phyloP scores from a whole-genome alignment of 257 asterid genomes.

The Ehretia macrophylla region DNA sequence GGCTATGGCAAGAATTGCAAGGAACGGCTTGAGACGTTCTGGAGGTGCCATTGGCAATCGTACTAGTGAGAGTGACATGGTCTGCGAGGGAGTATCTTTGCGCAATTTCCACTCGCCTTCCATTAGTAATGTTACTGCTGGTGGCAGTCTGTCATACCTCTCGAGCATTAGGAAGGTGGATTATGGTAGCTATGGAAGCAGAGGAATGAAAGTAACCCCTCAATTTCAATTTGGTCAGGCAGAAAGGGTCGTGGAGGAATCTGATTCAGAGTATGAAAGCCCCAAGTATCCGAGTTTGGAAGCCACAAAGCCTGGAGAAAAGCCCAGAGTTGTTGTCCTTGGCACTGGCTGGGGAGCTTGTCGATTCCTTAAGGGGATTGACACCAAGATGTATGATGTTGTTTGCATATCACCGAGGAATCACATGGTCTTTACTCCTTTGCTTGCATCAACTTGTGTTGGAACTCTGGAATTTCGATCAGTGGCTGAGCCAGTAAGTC shows the following conservation, averaged over 20 bases:
- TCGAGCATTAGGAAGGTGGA: conserved; percentile 24
- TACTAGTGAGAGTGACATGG: conserved; percentile 19
- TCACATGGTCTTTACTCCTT: conserved; percentile 95
- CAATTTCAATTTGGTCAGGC: conserved; percentile 48
- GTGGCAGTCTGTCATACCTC: conserved; percentile 23
- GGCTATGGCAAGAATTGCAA: conserved; percentile 76
- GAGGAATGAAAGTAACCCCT: conserved; percentile 61
- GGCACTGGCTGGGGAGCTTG: conserved; percentile 99
- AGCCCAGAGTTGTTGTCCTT: conserved; percentile 92
- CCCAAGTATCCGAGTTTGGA: conserved; percentile 67
- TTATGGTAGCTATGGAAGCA: conserved; percentile 29
- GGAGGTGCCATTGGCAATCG: conserved; percentile 34
- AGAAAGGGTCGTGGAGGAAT: conserved; percentile 38
- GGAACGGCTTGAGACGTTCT: conserved; percentile 49
- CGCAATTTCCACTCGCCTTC: conserved; percentile 19
- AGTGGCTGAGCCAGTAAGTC: conserved; percentile 87
- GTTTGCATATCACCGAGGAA: conserved; percentile 94
- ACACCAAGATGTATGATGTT: conserved; percentile 67
- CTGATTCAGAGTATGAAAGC: conserved; percentile 55
- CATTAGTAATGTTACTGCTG: conserved; percentile 13
- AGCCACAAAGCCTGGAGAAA: conserved; percentile 80
- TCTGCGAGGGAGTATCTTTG: conserved; percentile 20
- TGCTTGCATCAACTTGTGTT: conserved; percentile 94
- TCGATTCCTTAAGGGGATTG: conserved; percentile 82
- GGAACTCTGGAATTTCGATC: conserved; percentile 93